Evolutionary conservation across 805 yeast species (phyloP).

Genomic region (Blastobotrys attinorum): DNA sequence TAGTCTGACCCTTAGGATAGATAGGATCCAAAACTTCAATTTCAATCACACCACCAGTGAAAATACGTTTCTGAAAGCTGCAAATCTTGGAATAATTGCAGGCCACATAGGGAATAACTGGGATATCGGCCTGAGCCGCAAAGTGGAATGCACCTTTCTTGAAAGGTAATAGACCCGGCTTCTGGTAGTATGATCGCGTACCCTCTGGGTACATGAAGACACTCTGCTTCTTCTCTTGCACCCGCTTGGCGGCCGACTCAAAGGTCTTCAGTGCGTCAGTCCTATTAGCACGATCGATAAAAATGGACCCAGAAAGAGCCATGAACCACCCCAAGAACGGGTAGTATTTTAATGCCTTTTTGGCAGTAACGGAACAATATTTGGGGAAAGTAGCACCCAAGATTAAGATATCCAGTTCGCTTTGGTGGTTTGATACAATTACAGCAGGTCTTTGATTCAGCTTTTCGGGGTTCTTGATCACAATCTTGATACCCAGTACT

Average conservation of each 20-base stretch:
- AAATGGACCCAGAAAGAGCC: slow-evolving; percentile 83
- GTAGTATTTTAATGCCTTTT: slow-evolving; percentile 68
- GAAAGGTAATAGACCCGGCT: slow-evolving; percentile 71
- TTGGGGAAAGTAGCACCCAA: slow-evolving; percentile 81
- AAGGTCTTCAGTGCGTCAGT: slow-evolving; percentile 69
- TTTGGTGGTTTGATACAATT: slow-evolving; percentile 82
- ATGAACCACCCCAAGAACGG: slow-evolving; percentile 98
- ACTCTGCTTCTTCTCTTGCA: slow-evolving; percentile 60
- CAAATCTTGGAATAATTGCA: slow-evolving; percentile 75
- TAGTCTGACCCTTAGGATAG: slow-evolving; percentile 56
- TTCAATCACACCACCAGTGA: slow-evolving; percentile 67
- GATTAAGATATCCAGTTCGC: slow-evolving; percentile 74
- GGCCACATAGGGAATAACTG: slow-evolving; percentile 81
- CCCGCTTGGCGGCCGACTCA: slow-evolving; percentile 53
- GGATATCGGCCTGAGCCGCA: slow-evolving; percentile 87
- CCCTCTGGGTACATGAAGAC: slow-evolving; percentile 96
- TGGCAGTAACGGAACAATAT: slow-evolving; percentile 88
- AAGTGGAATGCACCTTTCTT: slow-evolving; percentile 98
- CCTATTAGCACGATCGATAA: slow-evolving; percentile 74
- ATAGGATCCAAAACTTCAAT: slow-evolving; percentile 80
- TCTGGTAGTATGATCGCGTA: slow-evolving; percentile 72
- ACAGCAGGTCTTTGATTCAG: slow-evolving; percentile 61
- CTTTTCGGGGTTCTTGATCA: slow-evolving; percentile 57
- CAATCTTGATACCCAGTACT: slow-evolving; percentile 61
- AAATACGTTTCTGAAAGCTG: slow-evolving; percentile 51